These are phyloP conservation scores for Narthecium ossifragum DNA, from an alignment of 106 monocot species.

Conservation along the genomic window DNA sequence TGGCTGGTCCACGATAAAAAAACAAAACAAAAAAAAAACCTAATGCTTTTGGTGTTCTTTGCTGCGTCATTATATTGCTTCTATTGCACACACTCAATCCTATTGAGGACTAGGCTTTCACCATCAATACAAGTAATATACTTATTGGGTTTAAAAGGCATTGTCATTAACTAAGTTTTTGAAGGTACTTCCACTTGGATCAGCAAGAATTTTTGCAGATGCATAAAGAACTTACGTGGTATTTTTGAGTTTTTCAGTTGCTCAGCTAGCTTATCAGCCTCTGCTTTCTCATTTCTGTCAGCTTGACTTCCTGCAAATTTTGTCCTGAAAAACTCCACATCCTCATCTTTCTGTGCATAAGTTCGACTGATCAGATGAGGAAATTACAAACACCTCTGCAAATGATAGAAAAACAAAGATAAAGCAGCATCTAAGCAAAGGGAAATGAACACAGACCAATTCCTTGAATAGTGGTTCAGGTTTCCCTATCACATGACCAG, in stretches of 20 bases:
- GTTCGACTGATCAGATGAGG: not conserved
- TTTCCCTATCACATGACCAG: slow-evolving; percentile 85
- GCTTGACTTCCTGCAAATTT: slow-evolving; percentile 96
- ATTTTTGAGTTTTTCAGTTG: slow-evolving; percentile 56
- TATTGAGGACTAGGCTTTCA: too few species aligned
- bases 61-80: too few species aligned
- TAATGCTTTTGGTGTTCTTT: too few species aligned
- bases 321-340: slow-evolving; percentile 63
- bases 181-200: too few species aligned
- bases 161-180: too few species aligned
- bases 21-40: too few species aligned
- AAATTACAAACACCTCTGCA: not conserved
- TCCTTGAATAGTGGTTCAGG: slow-evolving; percentile 88
- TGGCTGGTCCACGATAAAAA: too few species aligned
- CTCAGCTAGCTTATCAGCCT: slow-evolving; percentile 61
- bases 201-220: too few species aligned
- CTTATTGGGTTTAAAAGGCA: too few species aligned
- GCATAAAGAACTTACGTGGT: too few species aligned
- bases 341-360: slow-evolving; percentile 76
- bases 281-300: slow-evolving; percentile 61
- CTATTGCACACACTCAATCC: too few species aligned
- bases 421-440: not conserved
- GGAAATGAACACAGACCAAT: slow-evolving; percentile 42
- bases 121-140: too few species aligned
- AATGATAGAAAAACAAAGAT: not conserved